A percentile compares a stretch with the other conserved stretches of the same genome.
These are phyloP conservation scores for Suaeda aralocaspica DNA, from an alignment of 148 eudicot genomes.

Conservation along the genomic window DNA sequence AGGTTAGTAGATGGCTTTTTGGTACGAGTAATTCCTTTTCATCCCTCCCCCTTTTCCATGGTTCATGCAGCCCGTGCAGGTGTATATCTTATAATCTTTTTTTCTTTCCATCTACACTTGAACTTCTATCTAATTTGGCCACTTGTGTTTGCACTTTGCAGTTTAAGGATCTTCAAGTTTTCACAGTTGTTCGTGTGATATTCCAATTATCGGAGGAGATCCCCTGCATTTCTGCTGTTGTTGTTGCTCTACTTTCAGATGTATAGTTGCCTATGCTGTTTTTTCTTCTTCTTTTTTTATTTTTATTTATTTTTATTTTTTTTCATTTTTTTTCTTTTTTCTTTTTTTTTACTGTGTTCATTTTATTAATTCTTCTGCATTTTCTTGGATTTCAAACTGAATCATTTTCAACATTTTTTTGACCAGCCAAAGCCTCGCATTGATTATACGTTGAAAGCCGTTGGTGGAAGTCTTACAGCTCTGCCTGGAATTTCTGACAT, in stretches of 20 bases:
- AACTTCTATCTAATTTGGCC: conserved; percentile 3
- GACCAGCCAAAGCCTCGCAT: conserved; percentile 90
- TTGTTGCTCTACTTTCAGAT: conserved; percentile 91
- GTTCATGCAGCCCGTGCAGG: neutral
- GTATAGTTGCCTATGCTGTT: conserved; percentile 36
- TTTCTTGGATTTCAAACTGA: neutral
- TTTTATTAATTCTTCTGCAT: neutral
- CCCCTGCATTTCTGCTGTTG: conserved; percentile 98
- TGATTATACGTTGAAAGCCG: conserved; percentile 85
- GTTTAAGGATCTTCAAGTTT: conserved; percentile 96
- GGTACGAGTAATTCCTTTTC: neutral
- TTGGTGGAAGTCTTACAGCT: conserved; percentile 97
- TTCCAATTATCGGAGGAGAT: conserved; percentile 93
- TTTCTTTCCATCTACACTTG: neutral
- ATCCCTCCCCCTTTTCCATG: neutral
- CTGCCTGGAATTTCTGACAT: conserved; percentile 92
- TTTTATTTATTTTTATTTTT: neutral
- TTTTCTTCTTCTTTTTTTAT: neutral
- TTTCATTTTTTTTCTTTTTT: neutral
- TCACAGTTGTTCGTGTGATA: conserved; percentile 88
- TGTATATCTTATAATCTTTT: neutral
- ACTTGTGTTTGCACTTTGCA: conserved; percentile 30
- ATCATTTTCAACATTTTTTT: conserved; percentile 15
- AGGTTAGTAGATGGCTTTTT: conserved; percentile 43
- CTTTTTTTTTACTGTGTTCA: neutral